Percentiles rank a stretch among this genome's conserved stretches.
phyloP scores from a whole-genome alignment of 2,329 filamentous ascomycete species.

The Emydomyces testavorans region DNA sequence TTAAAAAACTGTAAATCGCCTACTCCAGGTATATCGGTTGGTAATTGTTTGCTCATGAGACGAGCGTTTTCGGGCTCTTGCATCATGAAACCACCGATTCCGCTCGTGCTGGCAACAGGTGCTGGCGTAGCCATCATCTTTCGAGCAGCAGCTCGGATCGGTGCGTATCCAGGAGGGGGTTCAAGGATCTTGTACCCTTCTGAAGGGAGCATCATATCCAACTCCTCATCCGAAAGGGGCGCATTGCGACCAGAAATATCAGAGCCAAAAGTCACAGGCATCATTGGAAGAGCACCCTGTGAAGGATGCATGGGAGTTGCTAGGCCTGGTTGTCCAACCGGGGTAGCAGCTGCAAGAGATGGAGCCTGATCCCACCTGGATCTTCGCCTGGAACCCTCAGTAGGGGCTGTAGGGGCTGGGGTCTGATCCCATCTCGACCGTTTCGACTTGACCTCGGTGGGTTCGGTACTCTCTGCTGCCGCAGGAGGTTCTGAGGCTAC shows the following conservation, averaged over 20 bases:
- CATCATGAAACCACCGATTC: slow-evolving; percentile 80
- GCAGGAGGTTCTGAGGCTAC: slow-evolving; percentile 50
- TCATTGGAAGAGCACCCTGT: slow-evolving; percentile 43
- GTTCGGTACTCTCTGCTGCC: slow-evolving; percentile 39
- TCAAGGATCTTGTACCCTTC: slow-evolving; percentile 89
- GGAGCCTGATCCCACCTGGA: slow-evolving; percentile 91
- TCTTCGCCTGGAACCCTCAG: slow-evolving; percentile 57
- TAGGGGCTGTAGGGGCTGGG: slow-evolving; percentile 47
- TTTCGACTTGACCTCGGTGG: slow-evolving; percentile 53
- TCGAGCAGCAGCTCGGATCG: slow-evolving; percentile 63
- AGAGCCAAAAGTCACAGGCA: slow-evolving; percentile 59
- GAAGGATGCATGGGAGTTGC: slow-evolving; percentile 67
- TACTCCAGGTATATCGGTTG: slow-evolving; percentile 90
- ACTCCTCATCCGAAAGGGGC: slow-evolving; percentile 80
- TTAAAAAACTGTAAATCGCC: slow-evolving; percentile 98
- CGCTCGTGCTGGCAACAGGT: slow-evolving; percentile 48
- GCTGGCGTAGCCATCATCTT: slow-evolving; percentile 63
- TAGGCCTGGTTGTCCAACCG: slow-evolving; percentile 60
- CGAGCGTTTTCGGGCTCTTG: slow-evolving; percentile 82
- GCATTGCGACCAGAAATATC: slow-evolving; percentile 71
- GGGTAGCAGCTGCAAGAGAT: slow-evolving; percentile 53
- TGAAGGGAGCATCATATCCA: slow-evolving; percentile 78
- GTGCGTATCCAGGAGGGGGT: slow-evolving; percentile 83
- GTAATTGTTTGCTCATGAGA: slow-evolving; percentile 70
- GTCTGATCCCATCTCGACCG: slow-evolving; percentile 83